Conservation (phyloP, 179 eudicot species). For the Pouteria campechiana region DNA sequence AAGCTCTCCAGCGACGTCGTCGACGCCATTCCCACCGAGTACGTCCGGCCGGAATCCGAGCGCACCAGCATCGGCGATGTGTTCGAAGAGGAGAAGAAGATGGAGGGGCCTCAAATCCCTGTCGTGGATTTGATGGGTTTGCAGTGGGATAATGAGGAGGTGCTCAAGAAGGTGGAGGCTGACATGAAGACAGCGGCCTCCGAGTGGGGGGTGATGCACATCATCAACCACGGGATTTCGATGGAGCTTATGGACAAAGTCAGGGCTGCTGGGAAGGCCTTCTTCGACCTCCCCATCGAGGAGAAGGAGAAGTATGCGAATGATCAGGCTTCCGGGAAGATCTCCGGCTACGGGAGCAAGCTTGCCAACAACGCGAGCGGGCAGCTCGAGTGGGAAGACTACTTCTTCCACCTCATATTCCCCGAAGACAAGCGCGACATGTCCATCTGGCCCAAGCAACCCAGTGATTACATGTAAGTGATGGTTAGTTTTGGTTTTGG, state of each 20-base stretch:
- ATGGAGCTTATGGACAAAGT: constrained; percentile 48
- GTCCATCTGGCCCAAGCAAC: constrained; percentile 73
- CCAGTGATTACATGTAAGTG: constrained; percentile 77
- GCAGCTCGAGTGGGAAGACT: constrained; percentile 88
- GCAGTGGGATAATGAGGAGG: constrained; percentile 36
- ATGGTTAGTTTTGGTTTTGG: no score
- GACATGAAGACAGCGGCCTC: constrained; percentile 52
- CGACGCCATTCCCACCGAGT: constrained; percentile 66
- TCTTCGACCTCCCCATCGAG: constrained; percentile 65
- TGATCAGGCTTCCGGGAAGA: constrained; percentile 65
- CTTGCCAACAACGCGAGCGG: constrained; percentile 77
- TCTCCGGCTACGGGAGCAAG: constrained; percentile 93
- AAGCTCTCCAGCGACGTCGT: constrained; percentile 61
- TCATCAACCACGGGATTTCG: constrained; percentile 71
- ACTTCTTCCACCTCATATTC: constrained; percentile 63
- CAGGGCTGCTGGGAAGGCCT: constrained; percentile 54
- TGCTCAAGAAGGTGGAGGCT: constrained; percentile 36
- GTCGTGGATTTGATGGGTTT: constrained; percentile 51
- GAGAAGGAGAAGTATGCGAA: constrained; percentile 95
- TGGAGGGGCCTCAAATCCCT: constrained; percentile 65
- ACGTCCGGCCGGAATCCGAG: constrained; percentile 68
- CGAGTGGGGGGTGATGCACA: constrained; percentile 94
- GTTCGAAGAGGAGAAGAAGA: constrained; percentile 59
- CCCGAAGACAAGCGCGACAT: constrained; percentile 70
- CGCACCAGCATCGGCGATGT: constrained; percentile 49